A percentile compares a stretch with the other conserved stretches of the same genome.
Conservation (phyloP, 2,329 filamentous ascomycete genomes). For the Clarireedia monteithiana region DNA sequence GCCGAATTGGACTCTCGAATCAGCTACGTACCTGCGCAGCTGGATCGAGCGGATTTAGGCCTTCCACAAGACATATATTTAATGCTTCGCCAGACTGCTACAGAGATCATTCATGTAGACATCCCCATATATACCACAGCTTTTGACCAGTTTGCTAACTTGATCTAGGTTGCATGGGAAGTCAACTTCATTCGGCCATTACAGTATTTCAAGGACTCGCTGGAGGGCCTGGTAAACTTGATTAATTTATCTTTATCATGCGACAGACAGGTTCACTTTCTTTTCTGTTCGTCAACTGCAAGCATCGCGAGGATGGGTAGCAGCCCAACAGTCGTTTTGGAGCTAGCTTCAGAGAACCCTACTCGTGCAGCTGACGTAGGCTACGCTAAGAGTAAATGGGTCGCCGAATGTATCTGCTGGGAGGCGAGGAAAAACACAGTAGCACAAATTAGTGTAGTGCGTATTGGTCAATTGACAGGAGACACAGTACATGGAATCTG, state of each 20-base stretch:
- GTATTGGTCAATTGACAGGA: conserved; percentile 38
- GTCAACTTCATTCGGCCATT: conserved; percentile 56
- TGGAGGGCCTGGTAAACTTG: conserved; percentile 42
- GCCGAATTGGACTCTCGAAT: neutral
- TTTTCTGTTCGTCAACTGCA: conserved; percentile 46
- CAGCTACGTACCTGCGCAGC: conserved; percentile 33
- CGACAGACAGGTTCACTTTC: conserved; percentile 26
- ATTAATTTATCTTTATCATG: conserved; percentile 36
- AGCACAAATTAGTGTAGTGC: conserved; percentile 11
- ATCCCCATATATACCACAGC: neutral
- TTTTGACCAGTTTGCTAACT: neutral
- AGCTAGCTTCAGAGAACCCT: neutral
- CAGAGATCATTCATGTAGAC: conserved; percentile 48
- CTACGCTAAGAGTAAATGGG: conserved; percentile 51
- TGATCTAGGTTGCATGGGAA: conserved; percentile 42
- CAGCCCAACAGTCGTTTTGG: conserved; percentile 8
- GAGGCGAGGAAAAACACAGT: conserved; percentile 26
- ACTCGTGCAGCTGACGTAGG: conserved; percentile 39
- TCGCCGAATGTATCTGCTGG: conserved; percentile 46
- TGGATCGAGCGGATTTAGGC: conserved; percentile 42
- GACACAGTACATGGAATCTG: conserved; percentile 36
- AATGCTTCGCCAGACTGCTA: conserved; percentile 24
- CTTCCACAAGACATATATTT: conserved; percentile 34
- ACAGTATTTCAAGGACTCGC: conserved; percentile 46
- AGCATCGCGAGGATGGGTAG: conserved; percentile 29